Base-by-base conservation (phyloP, 805 yeast genomes). In the Myxozyma neglecta region DNA sequence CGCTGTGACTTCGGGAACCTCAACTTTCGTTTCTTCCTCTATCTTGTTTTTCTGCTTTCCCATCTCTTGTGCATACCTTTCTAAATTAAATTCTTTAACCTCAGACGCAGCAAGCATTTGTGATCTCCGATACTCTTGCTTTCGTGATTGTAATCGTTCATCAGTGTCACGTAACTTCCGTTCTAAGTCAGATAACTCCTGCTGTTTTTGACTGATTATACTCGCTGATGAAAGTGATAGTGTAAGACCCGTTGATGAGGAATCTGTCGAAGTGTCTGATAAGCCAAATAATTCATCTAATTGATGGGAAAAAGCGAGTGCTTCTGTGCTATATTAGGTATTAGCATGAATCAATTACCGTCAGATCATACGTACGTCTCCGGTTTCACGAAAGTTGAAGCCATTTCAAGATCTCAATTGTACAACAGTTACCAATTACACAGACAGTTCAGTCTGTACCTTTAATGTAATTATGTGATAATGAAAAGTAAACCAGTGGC, bases 261-360 rank as follows among this genome's bases (percentile, higher is more conserved):
- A 20, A 18, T 36, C 56, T 37, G 48, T 39, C 11, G 56, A 37
- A n/a, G 45, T 13, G 37, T 40, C 34, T 36, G 58, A 54, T 29
- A 59, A 59, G 34, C 63, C 59, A 24, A 59, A 59, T 14, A 59
- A 40, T 16, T 59, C 55, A 24, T 54, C 59, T 10, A 59, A 42
- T 20, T 59, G 60, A 42, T 49, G 32, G 9, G 63, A 54, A 42
- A 59, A 59, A 36, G 47, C 56, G 16, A 29, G 50, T 16, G 52
- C 57, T n/a, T 35, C 61, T 20, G 61, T 46, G 29, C 60, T 57
- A 34, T 6, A 18, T 6, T n/a, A 8, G n/a, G 45, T 18, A 20
- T 39, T 37, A 50, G 53, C 45, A 45, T n/a, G 42, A 10, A 11
- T 16, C 14, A 13, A 24, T 24, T 13, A 9, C 2, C 14, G 43